Conservation (phyloP, 2,329 filamentous ascomycete genomes). For the Botrytis fragariae region DNA sequence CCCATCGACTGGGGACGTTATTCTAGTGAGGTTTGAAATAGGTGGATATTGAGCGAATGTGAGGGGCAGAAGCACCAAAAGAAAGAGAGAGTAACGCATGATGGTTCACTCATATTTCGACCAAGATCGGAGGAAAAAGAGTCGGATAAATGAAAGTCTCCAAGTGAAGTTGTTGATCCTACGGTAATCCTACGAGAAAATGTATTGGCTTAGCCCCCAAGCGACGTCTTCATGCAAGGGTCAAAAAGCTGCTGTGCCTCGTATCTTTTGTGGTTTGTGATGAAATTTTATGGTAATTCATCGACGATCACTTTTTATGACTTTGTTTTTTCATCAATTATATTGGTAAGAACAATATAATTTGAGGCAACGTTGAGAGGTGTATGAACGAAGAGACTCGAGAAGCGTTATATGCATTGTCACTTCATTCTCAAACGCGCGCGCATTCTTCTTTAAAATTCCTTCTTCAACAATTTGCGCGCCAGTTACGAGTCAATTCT, state of each 20-base stretch:
- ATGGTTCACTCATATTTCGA: constrained; percentile 34
- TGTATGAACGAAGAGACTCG: background rate
- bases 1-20: constrained; percentile 60
- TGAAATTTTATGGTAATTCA: background rate
- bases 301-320: background rate
- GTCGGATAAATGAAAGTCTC: background rate
- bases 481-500: background rate
- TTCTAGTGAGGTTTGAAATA: constrained; percentile 50
- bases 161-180: constrained; percentile 12
- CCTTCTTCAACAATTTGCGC: background rate
- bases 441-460: background rate
- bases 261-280: background rate
- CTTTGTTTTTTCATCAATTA: background rate
- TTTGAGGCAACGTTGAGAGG: background rate
- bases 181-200: constrained; percentile 8
- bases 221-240: constrained; percentile 13
- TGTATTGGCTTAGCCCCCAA: background rate
- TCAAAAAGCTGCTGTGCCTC: constrained; percentile 5
- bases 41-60: constrained; percentile 41
- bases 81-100: constrained; percentile 32
- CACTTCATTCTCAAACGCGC: background rate
- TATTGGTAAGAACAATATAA: background rate
- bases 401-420: background rate
- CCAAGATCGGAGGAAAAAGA: constrained; percentile 20
- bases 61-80: constrained; percentile 27